A percentile compares a stretch with the other conserved stretches of the same genome.
phyloP scores from a whole-genome alignment of 2,329 filamentous ascomycete species.

The Orbilia quercus region DNA sequence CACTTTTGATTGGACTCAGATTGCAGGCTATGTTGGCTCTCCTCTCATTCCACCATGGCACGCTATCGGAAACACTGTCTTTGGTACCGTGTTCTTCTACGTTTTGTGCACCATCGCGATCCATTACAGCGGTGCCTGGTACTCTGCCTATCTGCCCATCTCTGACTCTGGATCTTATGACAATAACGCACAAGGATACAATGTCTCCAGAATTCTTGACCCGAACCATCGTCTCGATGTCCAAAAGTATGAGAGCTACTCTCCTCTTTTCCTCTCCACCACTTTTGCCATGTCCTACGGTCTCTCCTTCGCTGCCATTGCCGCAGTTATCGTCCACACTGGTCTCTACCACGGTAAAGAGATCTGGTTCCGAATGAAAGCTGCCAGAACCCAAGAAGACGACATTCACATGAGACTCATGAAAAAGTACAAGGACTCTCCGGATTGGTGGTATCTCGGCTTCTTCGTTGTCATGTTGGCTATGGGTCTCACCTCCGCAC shows the following conservation, averaged over 20 bases:
- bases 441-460: constrained; percentile 65
- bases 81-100: constrained; percentile 75
- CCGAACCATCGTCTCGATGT: constrained; percentile 72
- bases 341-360: constrained; percentile 69
- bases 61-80: constrained; percentile 77
- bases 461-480: constrained; percentile 68
- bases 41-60: constrained; percentile 78
- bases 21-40: constrained; percentile 75
- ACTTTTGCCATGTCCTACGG: constrained; percentile 71
- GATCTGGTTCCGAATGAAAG: constrained; percentile 66
- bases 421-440: constrained; percentile 61
- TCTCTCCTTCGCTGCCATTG: constrained; percentile 75
- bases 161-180: constrained; percentile 77
- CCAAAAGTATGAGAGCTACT: constrained; percentile 74
- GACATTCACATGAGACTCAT: constrained; percentile 62
- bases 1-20: constrained; percentile 81
- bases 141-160: constrained; percentile 74
- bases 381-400: constrained; percentile 60
- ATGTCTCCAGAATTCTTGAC: constrained; percentile 73
- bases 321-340: constrained; percentile 71
- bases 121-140: constrained; percentile 76
- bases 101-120: constrained; percentile 71
- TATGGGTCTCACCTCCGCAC: constrained; percentile 60
- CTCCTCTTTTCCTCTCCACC: constrained; percentile 73
- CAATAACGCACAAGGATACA: constrained; percentile 74